These are phyloP conservation scores for Annulohypoxylon maeteangense DNA, from an alignment of 495 filamentous ascomycete species.

Conservation along the genomic window DNA sequence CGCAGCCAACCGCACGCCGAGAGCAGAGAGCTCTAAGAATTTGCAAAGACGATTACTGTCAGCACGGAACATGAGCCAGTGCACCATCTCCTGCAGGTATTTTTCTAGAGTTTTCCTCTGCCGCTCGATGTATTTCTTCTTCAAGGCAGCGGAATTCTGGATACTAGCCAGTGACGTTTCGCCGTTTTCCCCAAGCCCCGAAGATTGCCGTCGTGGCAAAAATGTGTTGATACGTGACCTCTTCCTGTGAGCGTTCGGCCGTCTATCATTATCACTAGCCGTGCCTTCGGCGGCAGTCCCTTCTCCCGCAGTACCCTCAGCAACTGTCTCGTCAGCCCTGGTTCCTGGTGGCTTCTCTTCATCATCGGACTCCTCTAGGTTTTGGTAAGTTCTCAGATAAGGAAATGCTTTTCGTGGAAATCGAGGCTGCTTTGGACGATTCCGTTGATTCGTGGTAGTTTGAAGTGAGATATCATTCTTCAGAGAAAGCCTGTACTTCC, in stretches of 20 bases:
- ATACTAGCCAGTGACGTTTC: conserved; percentile 37
- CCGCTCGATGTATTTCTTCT: conserved; percentile 65
- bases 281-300: conserved; percentile 54
- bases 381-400: conserved; percentile 83
- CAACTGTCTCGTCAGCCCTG: conserved; percentile 58
- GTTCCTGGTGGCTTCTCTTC: conserved; percentile 72
- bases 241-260: conserved; percentile 63
- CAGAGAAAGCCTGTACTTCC: conserved; percentile 87
- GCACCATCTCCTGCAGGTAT: conserved; percentile 94
- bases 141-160: conserved; percentile 47
- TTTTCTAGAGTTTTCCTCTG: conserved; percentile 88
- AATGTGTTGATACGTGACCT: conserved; percentile 70
- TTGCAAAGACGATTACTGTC: conserved; percentile 97
- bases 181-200: conserved; percentile 49
- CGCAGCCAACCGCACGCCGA: conserved; percentile 93
- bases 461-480: conserved; percentile 79
- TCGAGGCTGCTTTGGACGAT: conserved; percentile 78
- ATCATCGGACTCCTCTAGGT: conserved; percentile 82
- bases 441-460: conserved; percentile 50
- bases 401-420: conserved; percentile 94
- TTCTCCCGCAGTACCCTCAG: conserved; percentile 61
- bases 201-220: conserved; percentile 61
- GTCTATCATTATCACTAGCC: conserved; percentile 53
- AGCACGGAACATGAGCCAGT: conserved; percentile 92
- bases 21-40: conserved; percentile 92